Conservation (phyloP, 179 eudicot species). For the Patellifolia procumbens region DNA sequence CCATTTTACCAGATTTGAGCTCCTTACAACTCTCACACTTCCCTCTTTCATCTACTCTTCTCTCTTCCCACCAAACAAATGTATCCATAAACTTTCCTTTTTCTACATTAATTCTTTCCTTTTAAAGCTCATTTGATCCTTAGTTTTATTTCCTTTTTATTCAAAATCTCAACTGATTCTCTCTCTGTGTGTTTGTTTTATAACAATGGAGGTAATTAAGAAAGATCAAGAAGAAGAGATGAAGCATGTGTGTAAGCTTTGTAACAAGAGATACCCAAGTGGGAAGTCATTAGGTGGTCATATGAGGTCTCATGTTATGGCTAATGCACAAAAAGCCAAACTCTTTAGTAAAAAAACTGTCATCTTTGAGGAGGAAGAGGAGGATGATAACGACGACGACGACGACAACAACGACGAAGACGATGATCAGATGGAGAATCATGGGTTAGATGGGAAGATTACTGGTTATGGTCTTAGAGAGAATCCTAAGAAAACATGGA, state of each 20-base stretch:
- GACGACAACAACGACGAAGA: slow-evolving; percentile 7
- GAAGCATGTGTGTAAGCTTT: slow-evolving; percentile 46
- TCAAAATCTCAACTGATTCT: slow-evolving; percentile 9
- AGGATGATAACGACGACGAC: slow-evolving; percentile 16
- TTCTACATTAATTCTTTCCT: background rate
- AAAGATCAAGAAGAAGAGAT: slow-evolving; percentile 27
- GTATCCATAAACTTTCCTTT: slow-evolving; percentile 16
- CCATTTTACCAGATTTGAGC: slow-evolving; percentile 51
- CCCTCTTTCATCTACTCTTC: slow-evolving; percentile 13
- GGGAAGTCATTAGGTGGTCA: slow-evolving; percentile 56
- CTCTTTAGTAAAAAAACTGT: slow-evolving; percentile 17
- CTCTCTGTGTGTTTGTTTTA: background rate
- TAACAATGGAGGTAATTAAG: slow-evolving; percentile 24
- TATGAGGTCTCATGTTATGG: slow-evolving; percentile 54
- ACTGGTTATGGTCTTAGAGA: slow-evolving; percentile 62
- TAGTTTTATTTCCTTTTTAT: background rate
- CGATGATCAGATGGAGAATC: background rate
- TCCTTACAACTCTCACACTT: slow-evolving; percentile 14
- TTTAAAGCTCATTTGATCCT: background rate
- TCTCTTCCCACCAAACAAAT: slow-evolving; percentile 15
- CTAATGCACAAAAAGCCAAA: slow-evolving; percentile 26
- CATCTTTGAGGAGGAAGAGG: slow-evolving; percentile 9
- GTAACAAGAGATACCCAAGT: slow-evolving; percentile 45
- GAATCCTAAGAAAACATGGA: slow-evolving; percentile 86
- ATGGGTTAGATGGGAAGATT: slow-evolving; percentile 9